Conservation (phyloP, 306 rosid genomes). For the Medicago lupulina region DNA sequence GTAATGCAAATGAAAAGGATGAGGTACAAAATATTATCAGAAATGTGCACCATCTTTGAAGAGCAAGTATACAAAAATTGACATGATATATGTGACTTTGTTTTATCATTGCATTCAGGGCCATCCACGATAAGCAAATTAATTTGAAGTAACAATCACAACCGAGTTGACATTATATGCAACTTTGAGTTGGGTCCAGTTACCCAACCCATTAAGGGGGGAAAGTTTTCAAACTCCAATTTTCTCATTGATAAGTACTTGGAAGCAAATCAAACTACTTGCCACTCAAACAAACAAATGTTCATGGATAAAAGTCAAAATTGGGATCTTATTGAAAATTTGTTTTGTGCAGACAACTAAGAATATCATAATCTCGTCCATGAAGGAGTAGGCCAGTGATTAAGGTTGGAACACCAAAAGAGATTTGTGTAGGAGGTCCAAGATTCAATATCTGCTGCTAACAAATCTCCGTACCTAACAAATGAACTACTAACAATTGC, state of each 20-base stretch:
- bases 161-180: not conserved
- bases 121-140: constrained; percentile 2
- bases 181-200: not conserved
- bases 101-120: not conserved
- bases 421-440: not conserved
- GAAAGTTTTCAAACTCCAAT: not conserved
- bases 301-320: not conserved
- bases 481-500: not conserved
- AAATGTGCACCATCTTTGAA: not conserved
- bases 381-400: not conserved
- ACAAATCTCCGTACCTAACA: not conserved
- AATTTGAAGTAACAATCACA: constrained; percentile 11
- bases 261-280: not conserved
- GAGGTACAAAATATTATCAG: not conserved
- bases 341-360: not conserved
- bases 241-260: not conserved
- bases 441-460: too few relatives aligned
- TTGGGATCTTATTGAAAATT: not conserved
- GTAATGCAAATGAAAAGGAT: not conserved
- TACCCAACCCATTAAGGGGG: not conserved
- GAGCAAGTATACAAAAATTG: not conserved
- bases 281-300: not conserved
- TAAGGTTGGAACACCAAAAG: not conserved
- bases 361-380: not conserved
- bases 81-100: too few relatives aligned